Evolutionary conservation across 352 stramenopile species (phyloP).

Genomic region (Globisporangium middletonii): DNA sequence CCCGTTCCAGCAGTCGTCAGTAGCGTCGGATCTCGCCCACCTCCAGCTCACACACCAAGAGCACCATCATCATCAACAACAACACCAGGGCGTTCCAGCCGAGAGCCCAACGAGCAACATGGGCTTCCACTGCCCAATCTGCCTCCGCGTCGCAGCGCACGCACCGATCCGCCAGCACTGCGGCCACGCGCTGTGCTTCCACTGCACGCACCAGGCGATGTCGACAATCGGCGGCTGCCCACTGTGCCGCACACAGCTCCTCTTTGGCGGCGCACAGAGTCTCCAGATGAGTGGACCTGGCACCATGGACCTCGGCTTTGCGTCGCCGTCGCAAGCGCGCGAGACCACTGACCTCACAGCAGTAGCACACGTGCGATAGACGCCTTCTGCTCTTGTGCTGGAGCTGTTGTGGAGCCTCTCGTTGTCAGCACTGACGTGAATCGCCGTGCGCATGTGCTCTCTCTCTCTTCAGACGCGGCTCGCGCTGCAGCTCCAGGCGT

Average conservation of each 20-base stretch:
- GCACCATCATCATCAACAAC: slow-evolving; percentile 23
- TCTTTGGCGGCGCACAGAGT: slow-evolving; percentile 19
- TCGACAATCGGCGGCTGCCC: slow-evolving; percentile 31
- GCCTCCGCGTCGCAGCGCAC: slow-evolving; percentile 27
- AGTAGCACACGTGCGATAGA: neutral
- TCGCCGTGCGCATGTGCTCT: neutral
- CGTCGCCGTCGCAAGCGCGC: neutral
- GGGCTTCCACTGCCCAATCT: slow-evolving; percentile 37
- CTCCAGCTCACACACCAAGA: neutral
- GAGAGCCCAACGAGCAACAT: neutral
- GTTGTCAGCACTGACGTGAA: neutral
- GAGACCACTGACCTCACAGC: neutral
- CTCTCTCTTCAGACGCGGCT: neutral
- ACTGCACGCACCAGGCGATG: slow-evolving; percentile 45
- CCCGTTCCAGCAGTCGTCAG: slow-evolving; percentile 1
- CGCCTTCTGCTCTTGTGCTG: neutral
- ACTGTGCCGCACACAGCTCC: slow-evolving; percentile 42
- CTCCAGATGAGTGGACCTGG: neutral
- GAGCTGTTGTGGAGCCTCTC: neutral
- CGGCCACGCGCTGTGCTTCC: slow-evolving; percentile 42
- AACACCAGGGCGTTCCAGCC: neutral
- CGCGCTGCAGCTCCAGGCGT: slow-evolving; percentile 4
- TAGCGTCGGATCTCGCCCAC: neutral
- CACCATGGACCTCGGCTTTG: neutral
- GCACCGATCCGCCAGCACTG: slow-evolving; percentile 41